These are phyloP conservation scores for Glaciozyma antarctica DNA, from an alignment of 768 basidiomycete species.

Conservation along the genomic window DNA sequence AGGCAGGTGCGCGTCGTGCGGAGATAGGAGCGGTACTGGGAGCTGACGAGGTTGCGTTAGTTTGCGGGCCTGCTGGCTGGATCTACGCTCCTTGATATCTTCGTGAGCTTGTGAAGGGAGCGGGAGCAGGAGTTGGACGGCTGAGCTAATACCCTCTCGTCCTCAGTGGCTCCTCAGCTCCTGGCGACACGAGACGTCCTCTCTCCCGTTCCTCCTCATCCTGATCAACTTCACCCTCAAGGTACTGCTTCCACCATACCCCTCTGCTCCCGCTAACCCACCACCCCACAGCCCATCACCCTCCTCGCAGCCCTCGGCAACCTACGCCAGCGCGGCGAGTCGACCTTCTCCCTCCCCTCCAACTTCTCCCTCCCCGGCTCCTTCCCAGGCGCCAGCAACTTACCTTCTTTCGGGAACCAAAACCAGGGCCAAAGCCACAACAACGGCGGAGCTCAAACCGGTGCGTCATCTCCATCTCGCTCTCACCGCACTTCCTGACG, in stretches of 20 bases:
- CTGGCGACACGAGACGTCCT: neutral
- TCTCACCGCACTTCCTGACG: neutral
- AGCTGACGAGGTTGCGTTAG: neutral
- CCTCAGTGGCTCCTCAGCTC: neutral
- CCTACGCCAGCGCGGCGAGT: slow-evolving; percentile 8
- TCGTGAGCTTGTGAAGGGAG: slow-evolving; percentile 1
- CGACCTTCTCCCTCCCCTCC: neutral
- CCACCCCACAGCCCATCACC: slow-evolving; percentile 11
- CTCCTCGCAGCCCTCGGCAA: slow-evolving; percentile 4
- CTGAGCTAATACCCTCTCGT: neutral
- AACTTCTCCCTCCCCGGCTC: slow-evolving; percentile 4
- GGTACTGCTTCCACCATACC: slow-evolving; percentile 3
- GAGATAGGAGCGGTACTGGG: too few species aligned
- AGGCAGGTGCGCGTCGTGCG: neutral
- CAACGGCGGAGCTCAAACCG: neutral
- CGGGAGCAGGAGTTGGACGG: neutral
- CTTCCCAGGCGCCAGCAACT: neutral
- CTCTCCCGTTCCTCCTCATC: slow-evolving; percentile 3
- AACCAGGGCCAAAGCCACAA: neutral
- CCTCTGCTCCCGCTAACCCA: neutral
- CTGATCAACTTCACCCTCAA: slow-evolving; percentile 25
- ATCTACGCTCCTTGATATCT: slow-evolving; percentile 8
- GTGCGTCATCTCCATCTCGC: neutral
- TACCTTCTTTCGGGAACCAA: slow-evolving; percentile 9
- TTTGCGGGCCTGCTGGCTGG: slow-evolving; percentile 10